Evolutionary conservation across 768 basidiomycete genomes (phyloP).

Genomic region (Mycena pura): DNA sequence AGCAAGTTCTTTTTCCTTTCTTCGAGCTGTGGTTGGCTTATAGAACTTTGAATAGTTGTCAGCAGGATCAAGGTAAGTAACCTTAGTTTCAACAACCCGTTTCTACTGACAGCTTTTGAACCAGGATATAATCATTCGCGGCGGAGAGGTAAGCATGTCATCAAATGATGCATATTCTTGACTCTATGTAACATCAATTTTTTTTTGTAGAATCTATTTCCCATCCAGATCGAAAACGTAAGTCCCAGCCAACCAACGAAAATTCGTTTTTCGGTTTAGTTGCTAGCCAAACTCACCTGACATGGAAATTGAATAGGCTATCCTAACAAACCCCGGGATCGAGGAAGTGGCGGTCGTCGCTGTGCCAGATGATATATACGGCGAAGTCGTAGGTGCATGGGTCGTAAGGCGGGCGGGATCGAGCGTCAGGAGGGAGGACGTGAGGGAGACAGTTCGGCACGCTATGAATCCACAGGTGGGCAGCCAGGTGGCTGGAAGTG

Average conservation of each 20-base stretch:
- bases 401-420: conserved; percentile 58
- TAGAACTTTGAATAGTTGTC: conserved; percentile 57
- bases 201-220: conserved; percentile 72
- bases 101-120: background rate
- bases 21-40: background rate
- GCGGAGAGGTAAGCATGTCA: conserved; percentile 67
- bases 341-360: conserved; percentile 77
- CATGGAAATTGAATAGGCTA: background rate
- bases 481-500: background rate
- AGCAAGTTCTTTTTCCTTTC: conserved; percentile 50
- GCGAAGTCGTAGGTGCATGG: conserved; percentile 86
- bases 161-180: conserved; percentile 13
- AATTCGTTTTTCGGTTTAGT: background rate
- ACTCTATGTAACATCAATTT: background rate
- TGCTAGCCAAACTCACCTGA: too few species aligned
- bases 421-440: conserved; percentile 53
- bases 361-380: conserved; percentile 71
- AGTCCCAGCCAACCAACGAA: conserved; percentile 39
- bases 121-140: conserved; percentile 85
- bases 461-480: conserved; percentile 83
- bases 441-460: conserved; percentile 58
- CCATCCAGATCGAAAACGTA: conserved; percentile 86
- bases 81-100: background rate
- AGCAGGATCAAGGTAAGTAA: conserved; percentile 78
- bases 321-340: conserved; percentile 40